Conservation (phyloP, 345 rosid species). For the Syzygium aromaticum region DNA sequence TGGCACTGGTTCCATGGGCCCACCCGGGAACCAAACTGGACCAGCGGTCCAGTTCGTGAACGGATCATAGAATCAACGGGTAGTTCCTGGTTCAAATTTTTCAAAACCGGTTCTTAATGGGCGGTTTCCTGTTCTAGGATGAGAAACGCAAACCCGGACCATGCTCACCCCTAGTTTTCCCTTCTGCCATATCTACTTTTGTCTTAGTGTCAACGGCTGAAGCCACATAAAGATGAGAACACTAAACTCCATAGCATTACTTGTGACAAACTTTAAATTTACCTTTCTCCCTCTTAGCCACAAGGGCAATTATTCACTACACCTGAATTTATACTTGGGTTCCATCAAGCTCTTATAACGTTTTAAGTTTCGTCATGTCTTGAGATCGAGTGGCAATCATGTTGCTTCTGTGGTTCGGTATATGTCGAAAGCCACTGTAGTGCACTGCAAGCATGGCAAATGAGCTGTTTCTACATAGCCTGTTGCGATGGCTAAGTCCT, state of each 20-base stretch:
- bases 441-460: background rate
- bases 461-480: background rate
- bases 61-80: too few relatives aligned
- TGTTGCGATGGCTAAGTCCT: background rate
- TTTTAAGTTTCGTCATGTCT: background rate
- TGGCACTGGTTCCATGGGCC: too few relatives aligned
- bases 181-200: too few relatives aligned
- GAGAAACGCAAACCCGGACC: too few relatives aligned
- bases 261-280: background rate
- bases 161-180: too few relatives aligned
- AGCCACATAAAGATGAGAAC: background rate
- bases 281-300: background rate
- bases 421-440: background rate
- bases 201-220: background rate
- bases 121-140: too few relatives aligned
- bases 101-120: too few relatives aligned
- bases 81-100: too few relatives aligned
- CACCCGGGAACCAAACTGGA: too few relatives aligned
- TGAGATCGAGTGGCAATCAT: background rate
- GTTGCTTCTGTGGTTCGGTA: background rate
- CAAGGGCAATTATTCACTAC: background rate
- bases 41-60: too few relatives aligned
- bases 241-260: background rate
- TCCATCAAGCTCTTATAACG: background rate
- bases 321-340: too few relatives aligned